A percentile compares a stretch with the other conserved stretches of the same genome.
Evolutionary conservation across 192 early-diverging fungal species (phyloP).

Genomic region (Mortierella claussenii): DNA sequence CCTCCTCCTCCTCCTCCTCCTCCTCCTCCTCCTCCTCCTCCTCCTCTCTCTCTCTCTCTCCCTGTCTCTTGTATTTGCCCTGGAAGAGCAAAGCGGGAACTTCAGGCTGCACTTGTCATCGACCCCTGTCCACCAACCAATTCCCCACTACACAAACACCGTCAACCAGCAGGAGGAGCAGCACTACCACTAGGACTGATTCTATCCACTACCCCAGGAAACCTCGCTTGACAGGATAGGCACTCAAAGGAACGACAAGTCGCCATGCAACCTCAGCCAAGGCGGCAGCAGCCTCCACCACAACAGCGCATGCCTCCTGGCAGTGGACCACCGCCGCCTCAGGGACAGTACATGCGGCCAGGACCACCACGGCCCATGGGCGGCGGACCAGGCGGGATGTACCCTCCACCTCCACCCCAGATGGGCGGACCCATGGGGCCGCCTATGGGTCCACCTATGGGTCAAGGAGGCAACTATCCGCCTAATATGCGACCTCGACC

Average conservation of each 20-base stretch:
- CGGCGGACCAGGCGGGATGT: slow-evolving; percentile 34
- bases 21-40: no score
- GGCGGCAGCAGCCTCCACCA: slow-evolving; percentile 35
- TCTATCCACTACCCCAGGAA: neutral
- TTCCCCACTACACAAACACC: no score
- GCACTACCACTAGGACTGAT: no score
- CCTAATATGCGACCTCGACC: slow-evolving; percentile 43
- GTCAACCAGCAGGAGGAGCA: no score
- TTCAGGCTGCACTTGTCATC: no score
- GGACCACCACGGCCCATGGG: slow-evolving; percentile 33
- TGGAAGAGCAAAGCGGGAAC: no score
- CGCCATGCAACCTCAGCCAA: slow-evolving; percentile 42
- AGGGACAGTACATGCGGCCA: slow-evolving; percentile 45
- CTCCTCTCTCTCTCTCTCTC: no score
- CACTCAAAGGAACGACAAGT: neutral
- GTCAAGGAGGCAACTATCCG: slow-evolving; percentile 34
- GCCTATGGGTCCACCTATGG: slow-evolving; percentile 23
- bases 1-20: no score
- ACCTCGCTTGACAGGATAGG: neutral
- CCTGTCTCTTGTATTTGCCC: no score
- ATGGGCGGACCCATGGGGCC: slow-evolving; percentile 21
- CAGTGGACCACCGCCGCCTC: slow-evolving; percentile 24
- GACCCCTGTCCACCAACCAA: no score
- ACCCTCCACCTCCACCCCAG: slow-evolving; percentile 7
- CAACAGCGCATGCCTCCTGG: slow-evolving; percentile 30